Evolutionary conservation across 106 monocot genomes (phyloP), one percentile per base, ranked within the genome.

Genomic region (Iris macrosiphon): DNA sequence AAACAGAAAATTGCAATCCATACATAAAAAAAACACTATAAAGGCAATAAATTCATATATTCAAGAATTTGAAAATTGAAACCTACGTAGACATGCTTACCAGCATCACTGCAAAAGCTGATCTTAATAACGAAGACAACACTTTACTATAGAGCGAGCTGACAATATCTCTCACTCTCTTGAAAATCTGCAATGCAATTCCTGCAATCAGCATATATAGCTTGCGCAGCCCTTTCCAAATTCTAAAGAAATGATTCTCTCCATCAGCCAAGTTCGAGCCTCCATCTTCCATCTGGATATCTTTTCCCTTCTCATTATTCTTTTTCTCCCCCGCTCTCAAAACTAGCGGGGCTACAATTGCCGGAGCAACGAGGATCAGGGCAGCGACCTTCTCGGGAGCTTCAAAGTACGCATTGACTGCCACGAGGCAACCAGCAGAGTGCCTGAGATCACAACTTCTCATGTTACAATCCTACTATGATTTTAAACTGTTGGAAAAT

Each of bases 381-480:
- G 88, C 88, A 27, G 93, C 88, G 54, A 94, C 65, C 25, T 63
- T 51, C 42, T 94, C 84, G 16, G 93, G 93, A 28, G 81, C 78
- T 60, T 94, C 84, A 50, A 94, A 78, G 28, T 88, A 94, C 11
- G 88, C 56, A 44, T 81, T 65, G 55, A 79, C 84, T 52, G 88
- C 93, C 22, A 94, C 94, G 71, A 82, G 73, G 64, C 84, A 88
- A 69, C 94, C 94, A 62, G 88, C 84, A 2, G 94, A 94, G 53
- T 94, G 94, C 81, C 94, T 88, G 78, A 68, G 58, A 70, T 32
- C 51, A 54, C 28, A 52, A 52, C 31, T 51, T 24, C 8, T 20
- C 39, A 42, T 14, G n/a, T 66, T 40, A 2, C n/a, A 44, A 55
- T 55, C 30, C 23, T 37, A 37, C 22, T 22, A 47, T 9, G 7